Percentiles rank a stretch among this genome's conserved stretches.
These are phyloP conservation scores for Plantago ovata DNA, from an alignment of 257 asterid species.

Conservation along the genomic window DNA sequence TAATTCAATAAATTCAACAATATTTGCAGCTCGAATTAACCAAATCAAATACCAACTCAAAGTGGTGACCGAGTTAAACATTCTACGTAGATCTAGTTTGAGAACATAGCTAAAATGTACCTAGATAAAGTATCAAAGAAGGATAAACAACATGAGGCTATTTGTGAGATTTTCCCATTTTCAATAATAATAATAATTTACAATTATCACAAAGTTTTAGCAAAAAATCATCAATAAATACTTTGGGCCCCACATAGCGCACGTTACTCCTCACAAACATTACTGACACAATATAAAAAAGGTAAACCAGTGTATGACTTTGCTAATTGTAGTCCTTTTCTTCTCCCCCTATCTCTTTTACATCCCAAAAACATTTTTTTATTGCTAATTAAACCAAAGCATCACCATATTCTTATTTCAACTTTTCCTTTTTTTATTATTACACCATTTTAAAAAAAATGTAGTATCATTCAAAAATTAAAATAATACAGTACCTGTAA, in stretches of 20 bases:
- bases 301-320: background rate
- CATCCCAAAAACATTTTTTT: background rate
- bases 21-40: no score
- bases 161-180: background rate
- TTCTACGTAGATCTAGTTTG: no score
- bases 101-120: no score
- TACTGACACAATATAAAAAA: background rate
- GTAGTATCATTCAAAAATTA: no score
- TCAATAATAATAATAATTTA: background rate
- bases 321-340: conserved; percentile 9
- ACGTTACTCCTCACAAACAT: no score
- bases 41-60: no score
- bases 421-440: conserved; percentile 4
- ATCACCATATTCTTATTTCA: background rate
- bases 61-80: no score
- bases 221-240: conserved; percentile 1
- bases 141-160: background rate
- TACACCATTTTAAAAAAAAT: conserved; percentile 1
- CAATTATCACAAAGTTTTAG: background rate
- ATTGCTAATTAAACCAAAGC: background rate
- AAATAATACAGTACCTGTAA: no score
- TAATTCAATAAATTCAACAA: no score
- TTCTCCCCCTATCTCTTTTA: background rate
- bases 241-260: no score
- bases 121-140: no score